These are phyloP conservation scores for Solanum arcanum DNA, from an alignment of 257 asterid genomes.

Conservation along the genomic window DNA sequence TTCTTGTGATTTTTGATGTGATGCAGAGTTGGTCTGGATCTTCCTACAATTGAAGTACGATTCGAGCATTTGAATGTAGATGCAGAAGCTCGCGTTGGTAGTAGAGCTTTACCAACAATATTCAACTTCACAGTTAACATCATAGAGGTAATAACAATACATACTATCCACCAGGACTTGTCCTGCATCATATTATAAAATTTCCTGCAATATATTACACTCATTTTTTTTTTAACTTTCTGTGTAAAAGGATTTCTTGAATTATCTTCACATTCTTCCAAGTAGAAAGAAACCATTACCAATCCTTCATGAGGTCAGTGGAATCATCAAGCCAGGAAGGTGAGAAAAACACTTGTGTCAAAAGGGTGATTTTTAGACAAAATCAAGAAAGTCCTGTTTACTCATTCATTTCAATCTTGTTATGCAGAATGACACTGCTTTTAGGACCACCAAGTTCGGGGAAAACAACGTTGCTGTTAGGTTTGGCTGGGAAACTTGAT, in stretches of 20 bases:
- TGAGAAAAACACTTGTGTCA: background rate
- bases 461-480: conserved; percentile 74
- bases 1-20: background rate
- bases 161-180: background rate
- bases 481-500: conserved; percentile 84
- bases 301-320: conserved; percentile 62
- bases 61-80: conserved; percentile 68
- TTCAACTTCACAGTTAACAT: conserved; percentile 56
- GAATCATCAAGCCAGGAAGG: conserved; percentile 88
- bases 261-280: conserved; percentile 45
- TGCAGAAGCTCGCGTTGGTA: conserved; percentile 72
- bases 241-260: conserved; percentile 48
- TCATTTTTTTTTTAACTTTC: background rate
- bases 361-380: background rate
- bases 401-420: background rate
- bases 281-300: conserved; percentile 61
- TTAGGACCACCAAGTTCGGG: conserved; percentile 94
- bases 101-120: conserved; percentile 79
- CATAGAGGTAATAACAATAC: conserved; percentile 46
- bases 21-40: conserved; percentile 67
- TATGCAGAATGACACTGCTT: conserved; percentile 63
- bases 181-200: background rate
- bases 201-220: background rate
- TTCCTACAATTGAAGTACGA: conserved; percentile 78
- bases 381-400: background rate